These are phyloP conservation scores for Postia placenta DNA, from an alignment of 768 basidiomycete species.

Conservation along the genomic window DNA sequence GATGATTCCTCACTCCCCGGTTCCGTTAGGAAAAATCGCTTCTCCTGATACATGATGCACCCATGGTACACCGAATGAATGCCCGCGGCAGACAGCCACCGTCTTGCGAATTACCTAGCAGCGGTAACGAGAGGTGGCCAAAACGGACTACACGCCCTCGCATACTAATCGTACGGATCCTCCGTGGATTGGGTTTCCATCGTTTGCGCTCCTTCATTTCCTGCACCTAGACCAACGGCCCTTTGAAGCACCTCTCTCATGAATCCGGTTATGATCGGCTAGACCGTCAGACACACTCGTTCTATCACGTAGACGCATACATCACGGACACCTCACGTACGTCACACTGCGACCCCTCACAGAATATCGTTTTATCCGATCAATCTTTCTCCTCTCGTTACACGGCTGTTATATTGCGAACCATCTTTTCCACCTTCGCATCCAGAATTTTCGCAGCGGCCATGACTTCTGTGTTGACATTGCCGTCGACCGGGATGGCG, in stretches of 20 bases:
- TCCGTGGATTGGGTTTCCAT: background rate
- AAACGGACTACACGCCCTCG: background rate
- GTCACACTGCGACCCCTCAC: no score
- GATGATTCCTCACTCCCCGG: no score
- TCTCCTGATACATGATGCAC: background rate
- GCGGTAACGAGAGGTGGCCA: background rate
- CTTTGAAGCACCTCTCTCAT: no score
- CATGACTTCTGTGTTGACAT: constrained; percentile 28
- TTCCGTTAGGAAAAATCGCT: no score
- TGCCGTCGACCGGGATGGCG: constrained; percentile 23
- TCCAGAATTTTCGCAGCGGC: constrained; percentile 32
- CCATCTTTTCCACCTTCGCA: constrained; percentile 37
- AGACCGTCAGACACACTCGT: no score
- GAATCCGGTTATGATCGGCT: no score
- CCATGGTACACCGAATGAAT: background rate
- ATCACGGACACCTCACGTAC: no score
- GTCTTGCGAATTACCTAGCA: background rate
- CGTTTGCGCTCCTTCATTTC: background rate
- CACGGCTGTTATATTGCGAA: constrained; percentile 15
- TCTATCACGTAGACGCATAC: no score
- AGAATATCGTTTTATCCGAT: no score
- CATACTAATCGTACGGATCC: background rate
- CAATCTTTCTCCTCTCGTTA: no score
- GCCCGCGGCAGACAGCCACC: background rate
- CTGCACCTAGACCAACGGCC: constrained; percentile 1